Conservation (phyloP, 2,329 filamentous ascomycete genomes). For the Phoma herbarum region DNA sequence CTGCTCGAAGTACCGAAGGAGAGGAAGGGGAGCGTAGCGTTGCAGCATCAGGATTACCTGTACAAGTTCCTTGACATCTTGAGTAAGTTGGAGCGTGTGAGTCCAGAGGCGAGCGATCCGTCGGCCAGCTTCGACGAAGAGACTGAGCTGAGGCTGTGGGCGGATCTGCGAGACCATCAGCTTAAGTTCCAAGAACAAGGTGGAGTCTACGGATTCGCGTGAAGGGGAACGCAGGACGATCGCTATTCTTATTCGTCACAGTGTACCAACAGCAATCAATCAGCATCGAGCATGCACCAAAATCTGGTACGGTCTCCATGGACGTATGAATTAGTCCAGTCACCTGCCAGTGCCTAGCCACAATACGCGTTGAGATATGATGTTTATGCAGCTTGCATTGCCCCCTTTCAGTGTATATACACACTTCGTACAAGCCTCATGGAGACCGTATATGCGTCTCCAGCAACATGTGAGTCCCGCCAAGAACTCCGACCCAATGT, state of each 20-base stretch:
- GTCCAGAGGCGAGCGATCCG: slow-evolving; percentile 50
- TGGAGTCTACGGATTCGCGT: slow-evolving; percentile 58
- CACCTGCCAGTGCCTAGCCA: not conserved
- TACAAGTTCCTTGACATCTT: slow-evolving; percentile 77
- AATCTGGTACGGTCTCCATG: not conserved
- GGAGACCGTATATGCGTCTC: not conserved
- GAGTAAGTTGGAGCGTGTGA: slow-evolving; percentile 74
- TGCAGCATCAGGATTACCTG: slow-evolving; percentile 75
- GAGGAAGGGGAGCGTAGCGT: slow-evolving; percentile 61
- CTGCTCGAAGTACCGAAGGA: slow-evolving; percentile 70
- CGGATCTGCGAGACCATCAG: slow-evolving; percentile 80
- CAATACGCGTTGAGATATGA: not conserved
- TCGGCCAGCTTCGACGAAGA: slow-evolving; percentile 68
- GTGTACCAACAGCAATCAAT: not conserved
- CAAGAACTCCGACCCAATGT: not conserved
- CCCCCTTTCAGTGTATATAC: not conserved
- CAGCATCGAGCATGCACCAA: not conserved
- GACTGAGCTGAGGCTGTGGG: slow-evolving; percentile 79
- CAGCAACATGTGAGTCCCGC: not conserved
- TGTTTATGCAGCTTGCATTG: not conserved
- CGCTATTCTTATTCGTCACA: not conserved
- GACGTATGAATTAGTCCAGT: not conserved
- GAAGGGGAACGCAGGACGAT: not conserved
- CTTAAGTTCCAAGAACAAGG: slow-evolving; percentile 73
- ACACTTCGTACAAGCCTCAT: slow-evolving; percentile 4